A percentile compares a stretch with the other conserved stretches of the same genome.
Evolutionary conservation across 208 protist species (phyloP).

Genomic region (Acanthamoeba polyphaga): DNA sequence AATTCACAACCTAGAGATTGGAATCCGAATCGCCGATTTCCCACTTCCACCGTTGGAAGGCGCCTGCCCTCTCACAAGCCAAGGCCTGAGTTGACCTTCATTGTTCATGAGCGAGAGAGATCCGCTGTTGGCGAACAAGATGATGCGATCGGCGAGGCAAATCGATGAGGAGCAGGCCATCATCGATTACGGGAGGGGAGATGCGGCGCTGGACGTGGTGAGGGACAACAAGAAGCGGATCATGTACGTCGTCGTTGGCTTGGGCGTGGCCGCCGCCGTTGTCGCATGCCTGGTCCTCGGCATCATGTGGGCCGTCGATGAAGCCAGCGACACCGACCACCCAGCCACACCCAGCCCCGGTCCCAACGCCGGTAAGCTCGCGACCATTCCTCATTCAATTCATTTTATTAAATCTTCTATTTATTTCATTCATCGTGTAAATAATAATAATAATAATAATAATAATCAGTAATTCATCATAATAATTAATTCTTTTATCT

Average conservation of each 20-base stretch:
- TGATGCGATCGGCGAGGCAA: not conserved
- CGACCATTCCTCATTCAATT: too few species aligned
- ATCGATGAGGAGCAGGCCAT: constrained; percentile 20
- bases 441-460: not conserved
- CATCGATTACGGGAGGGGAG: constrained; percentile 23
- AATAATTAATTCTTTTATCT: not conserved
- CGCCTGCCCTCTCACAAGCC: too few species aligned
- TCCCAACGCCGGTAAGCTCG: not conserved
- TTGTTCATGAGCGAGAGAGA: not conserved
- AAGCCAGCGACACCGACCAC: not conserved
- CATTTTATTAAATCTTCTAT: not conserved
- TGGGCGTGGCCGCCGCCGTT: not conserved
- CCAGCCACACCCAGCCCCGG: not conserved
- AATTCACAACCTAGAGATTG: too few species aligned
- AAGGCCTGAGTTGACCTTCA: not conserved
- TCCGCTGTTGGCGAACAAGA: not conserved
- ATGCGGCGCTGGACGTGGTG: not conserved
- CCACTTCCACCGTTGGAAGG: too few species aligned
- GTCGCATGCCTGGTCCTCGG: not conserved
- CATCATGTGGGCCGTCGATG: constrained; percentile 10
- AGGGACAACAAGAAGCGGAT: not conserved
- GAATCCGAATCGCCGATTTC: too few species aligned
- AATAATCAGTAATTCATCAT: not conserved
- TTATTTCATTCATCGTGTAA: not conserved
- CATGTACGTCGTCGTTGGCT: not conserved